phyloP scores from a whole-genome alignment of 495 filamentous ascomycete species.

The Penicillium samsonianum region DNA sequence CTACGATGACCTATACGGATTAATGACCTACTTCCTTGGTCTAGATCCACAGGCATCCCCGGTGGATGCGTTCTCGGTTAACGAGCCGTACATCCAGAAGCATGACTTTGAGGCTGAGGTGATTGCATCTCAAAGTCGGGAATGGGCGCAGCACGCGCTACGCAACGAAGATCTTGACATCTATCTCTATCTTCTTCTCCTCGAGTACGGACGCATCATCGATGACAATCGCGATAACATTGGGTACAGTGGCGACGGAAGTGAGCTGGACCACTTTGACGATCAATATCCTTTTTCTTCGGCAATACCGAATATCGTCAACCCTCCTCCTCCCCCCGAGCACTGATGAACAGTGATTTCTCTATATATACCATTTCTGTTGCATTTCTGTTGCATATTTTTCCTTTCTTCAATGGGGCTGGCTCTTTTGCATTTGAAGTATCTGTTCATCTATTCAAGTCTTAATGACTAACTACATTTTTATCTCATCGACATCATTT shows the following conservation, averaged over 20 bases:
- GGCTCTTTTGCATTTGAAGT: not conserved
- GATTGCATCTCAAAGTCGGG: constrained; percentile 63
- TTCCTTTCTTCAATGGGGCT: not conserved
- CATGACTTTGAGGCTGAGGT: constrained; percentile 61
- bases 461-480: constrained; percentile 1
- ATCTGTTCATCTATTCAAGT: not conserved
- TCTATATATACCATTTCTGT: not conserved
- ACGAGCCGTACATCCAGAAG: constrained; percentile 23
- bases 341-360: not conserved
- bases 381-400: not conserved
- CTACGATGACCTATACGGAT: constrained; percentile 71
- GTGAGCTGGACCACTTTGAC: constrained; percentile 29
- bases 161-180: constrained; percentile 72
- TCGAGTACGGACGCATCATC: constrained; percentile 69
- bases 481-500: not conserved
- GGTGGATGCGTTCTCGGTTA: not conserved
- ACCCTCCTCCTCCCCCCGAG: not conserved
- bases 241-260: constrained; percentile 61
- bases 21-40: constrained; percentile 80
- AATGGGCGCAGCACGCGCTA: constrained; percentile 69
- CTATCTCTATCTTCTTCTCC: constrained; percentile 65
- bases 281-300: constrained; percentile 17
- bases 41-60: constrained; percentile 27
- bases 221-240: constrained; percentile 66
- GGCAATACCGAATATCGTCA: constrained; percentile 13